Percentiles rank a stretch among this genome's conserved stretches.
Conservation (phyloP, 768 basidiomycete genomes). For the Tylopilus plumbeoviolaceoides region DNA sequence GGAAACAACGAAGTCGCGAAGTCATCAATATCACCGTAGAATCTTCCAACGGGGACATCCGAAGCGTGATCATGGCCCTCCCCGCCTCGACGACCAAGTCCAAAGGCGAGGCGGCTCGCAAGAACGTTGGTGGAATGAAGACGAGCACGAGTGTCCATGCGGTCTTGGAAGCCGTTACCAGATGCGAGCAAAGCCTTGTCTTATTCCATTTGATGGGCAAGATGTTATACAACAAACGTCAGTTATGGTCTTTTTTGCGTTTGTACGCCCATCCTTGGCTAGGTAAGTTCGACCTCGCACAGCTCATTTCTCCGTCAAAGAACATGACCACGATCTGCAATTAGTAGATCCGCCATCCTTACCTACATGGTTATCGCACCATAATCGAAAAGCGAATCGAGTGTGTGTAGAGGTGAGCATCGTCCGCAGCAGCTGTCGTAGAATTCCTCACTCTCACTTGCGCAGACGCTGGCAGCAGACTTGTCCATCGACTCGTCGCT, state of each 20-base stretch:
- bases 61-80: constrained; percentile 88
- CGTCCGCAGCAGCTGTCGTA: too few species aligned
- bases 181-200: constrained; percentile 79
- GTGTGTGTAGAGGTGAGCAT: constrained; percentile 69
- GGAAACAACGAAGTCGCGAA: constrained; percentile 52
- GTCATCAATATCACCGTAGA: constrained; percentile 75
- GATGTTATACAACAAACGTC: constrained; percentile 93
- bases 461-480: constrained; percentile 69
- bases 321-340: constrained; percentile 51
- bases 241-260: constrained; percentile 26
- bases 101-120: constrained; percentile 30
- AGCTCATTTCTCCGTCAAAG: constrained; percentile 51
- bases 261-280: constrained; percentile 5
- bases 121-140: constrained; percentile 21
- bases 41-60: constrained; percentile 84
- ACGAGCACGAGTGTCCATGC: constrained; percentile 23
- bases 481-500: constrained; percentile 89
- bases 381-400: constrained; percentile 64
- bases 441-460: not conserved
- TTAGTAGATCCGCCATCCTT: constrained; percentile 54
- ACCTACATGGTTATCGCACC: constrained; percentile 54
- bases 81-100: constrained; percentile 14
- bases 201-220: constrained; percentile 94
- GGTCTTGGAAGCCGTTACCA: constrained; percentile 69
- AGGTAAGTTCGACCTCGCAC: constrained; percentile 76